Evolutionary conservation across 208 protist genomes (phyloP).

Genomic region (Kentomonas sorsogonicus): DNA sequence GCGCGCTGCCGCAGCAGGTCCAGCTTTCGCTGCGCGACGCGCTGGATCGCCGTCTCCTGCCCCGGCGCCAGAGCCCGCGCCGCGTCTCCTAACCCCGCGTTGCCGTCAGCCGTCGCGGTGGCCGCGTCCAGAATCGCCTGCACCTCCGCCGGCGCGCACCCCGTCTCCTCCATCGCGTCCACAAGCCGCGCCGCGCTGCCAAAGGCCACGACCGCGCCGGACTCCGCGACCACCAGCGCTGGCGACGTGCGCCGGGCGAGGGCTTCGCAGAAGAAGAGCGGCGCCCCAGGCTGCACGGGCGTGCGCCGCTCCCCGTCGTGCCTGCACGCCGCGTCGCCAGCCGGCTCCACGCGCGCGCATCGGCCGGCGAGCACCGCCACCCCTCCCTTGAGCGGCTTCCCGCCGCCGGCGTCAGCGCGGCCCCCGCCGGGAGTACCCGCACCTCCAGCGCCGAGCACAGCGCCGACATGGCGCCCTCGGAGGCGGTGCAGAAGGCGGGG

Average conservation of each 20-base stretch:
- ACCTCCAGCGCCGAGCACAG: constrained; percentile 28
- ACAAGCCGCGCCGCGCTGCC: constrained; percentile 11
- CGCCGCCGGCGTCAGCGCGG: constrained; percentile 22
- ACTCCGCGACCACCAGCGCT: constrained; percentile 18
- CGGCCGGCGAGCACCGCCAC: constrained; percentile 23
- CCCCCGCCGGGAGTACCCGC: constrained; percentile 33
- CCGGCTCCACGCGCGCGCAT: constrained; percentile 8
- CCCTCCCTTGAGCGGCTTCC: constrained; percentile 19
- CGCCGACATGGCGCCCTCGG: constrained; percentile 18
- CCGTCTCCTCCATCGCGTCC: constrained; percentile 13
- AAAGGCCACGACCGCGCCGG: constrained; percentile 20
- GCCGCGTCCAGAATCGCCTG: constrained; percentile 21
- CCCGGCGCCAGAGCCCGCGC: constrained; percentile 21
- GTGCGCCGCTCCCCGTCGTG: too few relatives aligned
- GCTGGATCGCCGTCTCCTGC: constrained; percentile 30
- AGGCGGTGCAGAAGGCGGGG: constrained; percentile 29
- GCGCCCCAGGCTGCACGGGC: too few relatives aligned
- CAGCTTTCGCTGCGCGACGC: constrained; percentile 19
- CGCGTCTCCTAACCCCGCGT: constrained; percentile 20
- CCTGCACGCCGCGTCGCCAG: too few relatives aligned
- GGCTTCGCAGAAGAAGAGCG: too few relatives aligned
- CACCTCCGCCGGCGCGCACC: constrained; percentile 12
- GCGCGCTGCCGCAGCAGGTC: background rate
- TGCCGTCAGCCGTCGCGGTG: too few relatives aligned
- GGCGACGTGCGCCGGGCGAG: too few relatives aligned